Percentiles rank a stretch among this genome's conserved stretches.
phyloP scores from a whole-genome alignment of 2,329 filamentous ascomycete species.

The Neofusicoccum laricinum region DNA sequence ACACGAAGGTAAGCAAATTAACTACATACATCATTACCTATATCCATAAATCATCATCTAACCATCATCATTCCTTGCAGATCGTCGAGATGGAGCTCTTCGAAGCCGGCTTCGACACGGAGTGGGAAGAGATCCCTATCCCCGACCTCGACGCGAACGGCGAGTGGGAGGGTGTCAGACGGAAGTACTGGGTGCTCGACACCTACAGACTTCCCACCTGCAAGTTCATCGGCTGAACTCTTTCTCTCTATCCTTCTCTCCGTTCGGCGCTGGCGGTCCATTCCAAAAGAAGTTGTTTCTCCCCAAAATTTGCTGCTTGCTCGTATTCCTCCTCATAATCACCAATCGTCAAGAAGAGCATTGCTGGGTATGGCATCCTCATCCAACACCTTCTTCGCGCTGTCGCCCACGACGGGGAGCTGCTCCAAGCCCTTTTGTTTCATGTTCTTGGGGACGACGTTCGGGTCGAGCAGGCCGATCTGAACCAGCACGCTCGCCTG shows the following conservation, averaged over 20 bases:
- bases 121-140: slow-evolving; percentile 77
- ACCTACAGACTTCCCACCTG: slow-evolving; percentile 73
- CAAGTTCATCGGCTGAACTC: slow-evolving; percentile 64
- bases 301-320: not conserved
- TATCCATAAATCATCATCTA: not conserved
- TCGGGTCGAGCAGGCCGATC: slow-evolving; percentile 54
- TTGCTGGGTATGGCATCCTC: slow-evolving; percentile 32
- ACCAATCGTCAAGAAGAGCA: slow-evolving; percentile 29
- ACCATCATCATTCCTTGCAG: slow-evolving; percentile 20
- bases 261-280: not conserved
- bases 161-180: slow-evolving; percentile 84
- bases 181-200: slow-evolving; percentile 86
- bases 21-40: slow-evolving; percentile 5
- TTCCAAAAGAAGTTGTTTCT: not conserved
- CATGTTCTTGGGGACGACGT: slow-evolving; percentile 46
- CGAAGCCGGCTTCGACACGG: slow-evolving; percentile 84
- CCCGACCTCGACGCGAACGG: slow-evolving; percentile 67
- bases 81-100: slow-evolving; percentile 85
- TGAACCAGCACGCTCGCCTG: slow-evolving; percentile 58
- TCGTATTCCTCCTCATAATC: not conserved
- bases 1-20: slow-evolving; percentile 60
- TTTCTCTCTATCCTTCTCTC: not conserved
- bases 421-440: slow-evolving; percentile 38
- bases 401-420: slow-evolving; percentile 39
- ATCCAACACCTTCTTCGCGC: slow-evolving; percentile 42